Conservation (phyloP, 106 monocot genomes). For the Dioscorea zingiberensis region DNA sequence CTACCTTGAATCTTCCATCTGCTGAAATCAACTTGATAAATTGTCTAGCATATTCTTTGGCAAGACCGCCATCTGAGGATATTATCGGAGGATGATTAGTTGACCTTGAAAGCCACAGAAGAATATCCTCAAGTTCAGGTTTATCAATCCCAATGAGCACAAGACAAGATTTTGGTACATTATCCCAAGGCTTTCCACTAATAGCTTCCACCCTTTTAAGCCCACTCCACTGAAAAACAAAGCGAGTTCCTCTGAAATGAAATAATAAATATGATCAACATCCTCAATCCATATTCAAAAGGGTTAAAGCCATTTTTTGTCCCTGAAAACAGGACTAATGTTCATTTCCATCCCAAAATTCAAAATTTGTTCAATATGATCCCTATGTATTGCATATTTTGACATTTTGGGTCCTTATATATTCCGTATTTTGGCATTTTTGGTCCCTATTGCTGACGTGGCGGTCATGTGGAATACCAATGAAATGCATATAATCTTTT, state of each 20-base stretch:
- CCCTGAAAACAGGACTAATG: too few species aligned
- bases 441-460: too few species aligned
- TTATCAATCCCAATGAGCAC: conserved; percentile 43
- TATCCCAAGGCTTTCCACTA: conserved; percentile 40
- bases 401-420: too few species aligned
- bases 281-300: too few species aligned
- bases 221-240: conserved; percentile 60
- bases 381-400: too few species aligned
- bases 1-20: conserved; percentile 55
- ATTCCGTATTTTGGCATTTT: too few species aligned
- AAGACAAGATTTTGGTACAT: conserved; percentile 37
- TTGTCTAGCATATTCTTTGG: conserved; percentile 20
- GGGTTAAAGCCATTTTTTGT: too few species aligned
- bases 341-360: too few species aligned
- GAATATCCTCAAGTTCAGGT: conserved; percentile 31
- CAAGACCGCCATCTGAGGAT: conserved; percentile 1
- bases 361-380: too few species aligned
- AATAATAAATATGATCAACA: conserved; percentile 2
- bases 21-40: conserved; percentile 19
- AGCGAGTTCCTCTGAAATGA: conserved; percentile 33
- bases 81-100: conserved; percentile 2
- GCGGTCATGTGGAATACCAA: too few species aligned
- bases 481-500: too few species aligned
- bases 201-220: conserved; percentile 50
- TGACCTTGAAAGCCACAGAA: conserved; percentile 15